Conservation (phyloP, 805 yeast genomes). For the Debaryomyces maramus region DNA sequence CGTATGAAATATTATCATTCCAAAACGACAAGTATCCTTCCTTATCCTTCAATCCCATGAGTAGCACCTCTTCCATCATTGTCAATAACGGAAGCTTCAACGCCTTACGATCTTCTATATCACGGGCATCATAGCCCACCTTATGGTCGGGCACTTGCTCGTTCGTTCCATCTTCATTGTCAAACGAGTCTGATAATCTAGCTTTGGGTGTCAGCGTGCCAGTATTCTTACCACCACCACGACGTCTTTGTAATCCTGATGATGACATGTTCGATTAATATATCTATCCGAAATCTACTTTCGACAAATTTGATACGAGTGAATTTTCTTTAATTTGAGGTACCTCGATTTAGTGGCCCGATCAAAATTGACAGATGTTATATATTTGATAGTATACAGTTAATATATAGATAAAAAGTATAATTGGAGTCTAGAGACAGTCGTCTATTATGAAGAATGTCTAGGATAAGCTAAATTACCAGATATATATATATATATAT, state of each 20-base stretch:
- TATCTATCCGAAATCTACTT: no score
- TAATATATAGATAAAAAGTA: no score
- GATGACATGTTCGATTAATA: constrained; percentile 19
- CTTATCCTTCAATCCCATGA: constrained; percentile 90
- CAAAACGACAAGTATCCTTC: constrained; percentile 97
- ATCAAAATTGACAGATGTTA: not conserved
- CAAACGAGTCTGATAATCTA: constrained; percentile 22
- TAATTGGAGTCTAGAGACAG: no score
- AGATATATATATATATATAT: no score
- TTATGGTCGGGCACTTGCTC: constrained; percentile 47
- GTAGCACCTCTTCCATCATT: constrained; percentile 92
- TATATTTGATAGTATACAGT: no score
- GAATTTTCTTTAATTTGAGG: no score
- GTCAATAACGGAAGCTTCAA: constrained; percentile 71
- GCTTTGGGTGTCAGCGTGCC: constrained; percentile 18
- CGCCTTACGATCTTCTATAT: constrained; percentile 44
- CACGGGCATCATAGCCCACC: constrained; percentile 81
- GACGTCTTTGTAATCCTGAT: constrained; percentile 75
- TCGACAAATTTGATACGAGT: no score
- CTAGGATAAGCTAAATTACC: no score
- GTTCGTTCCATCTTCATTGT: constrained; percentile 25
- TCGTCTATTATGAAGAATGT: no score
- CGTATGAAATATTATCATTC: constrained; percentile 97
- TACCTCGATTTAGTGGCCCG: not conserved
- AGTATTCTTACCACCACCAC: constrained; percentile 48